phyloP scores from a whole-genome alignment of 345 rosid genomes.

The Alliaria petiolata region DNA sequence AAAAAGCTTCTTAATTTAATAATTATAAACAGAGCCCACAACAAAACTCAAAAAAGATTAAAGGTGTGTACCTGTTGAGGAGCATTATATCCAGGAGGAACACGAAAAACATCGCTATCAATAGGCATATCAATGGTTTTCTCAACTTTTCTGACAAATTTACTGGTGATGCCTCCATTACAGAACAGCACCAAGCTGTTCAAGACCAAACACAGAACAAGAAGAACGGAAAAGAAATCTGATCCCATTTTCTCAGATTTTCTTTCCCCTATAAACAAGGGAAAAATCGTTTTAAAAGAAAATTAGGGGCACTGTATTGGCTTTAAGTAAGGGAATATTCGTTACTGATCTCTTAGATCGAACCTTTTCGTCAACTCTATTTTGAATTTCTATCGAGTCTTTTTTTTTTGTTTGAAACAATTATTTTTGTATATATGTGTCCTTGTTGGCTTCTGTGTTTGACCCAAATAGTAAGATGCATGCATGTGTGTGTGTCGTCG shows the following conservation, averaged over 20 bases:
- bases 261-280: neutral
- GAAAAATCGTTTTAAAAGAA: neutral
- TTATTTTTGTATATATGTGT: too few species aligned
- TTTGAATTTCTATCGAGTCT: neutral
- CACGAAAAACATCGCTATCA: conserved; percentile 62
- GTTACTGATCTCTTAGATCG: neutral
- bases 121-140: conserved; percentile 67
- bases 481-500: neutral
- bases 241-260: conserved; percentile 12
- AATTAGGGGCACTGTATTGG: neutral
- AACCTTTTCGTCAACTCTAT: neutral
- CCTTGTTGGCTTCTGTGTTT: neutral
- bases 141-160: conserved; percentile 51
- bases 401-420: too few species aligned
- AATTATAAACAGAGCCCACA: conserved; percentile 3
- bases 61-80: conserved; percentile 68
- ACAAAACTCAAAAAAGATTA: neutral
- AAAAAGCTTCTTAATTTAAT: conserved; percentile 1
- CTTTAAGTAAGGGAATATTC: neutral
- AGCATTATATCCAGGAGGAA: conserved; percentile 79
- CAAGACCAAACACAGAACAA: conserved; percentile 39
- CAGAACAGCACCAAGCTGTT: conserved; percentile 38
- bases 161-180: conserved; percentile 72
- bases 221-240: neutral
- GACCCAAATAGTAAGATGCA: neutral